Evolutionary conservation across 257 asterid species (phyloP).

Genomic region (Nicotiana obtusifolia): DNA sequence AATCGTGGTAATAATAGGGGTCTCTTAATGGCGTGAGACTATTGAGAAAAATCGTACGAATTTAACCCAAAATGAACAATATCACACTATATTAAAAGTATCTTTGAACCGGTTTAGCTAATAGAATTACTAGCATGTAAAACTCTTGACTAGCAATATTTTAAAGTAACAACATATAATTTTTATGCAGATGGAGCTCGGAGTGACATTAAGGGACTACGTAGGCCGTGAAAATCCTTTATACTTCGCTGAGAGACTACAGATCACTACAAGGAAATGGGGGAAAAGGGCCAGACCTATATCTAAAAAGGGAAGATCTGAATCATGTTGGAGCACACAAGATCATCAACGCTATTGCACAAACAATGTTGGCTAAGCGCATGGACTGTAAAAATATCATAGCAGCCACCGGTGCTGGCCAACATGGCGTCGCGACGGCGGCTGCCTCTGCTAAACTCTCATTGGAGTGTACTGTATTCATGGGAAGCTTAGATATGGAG

Average conservation of each 20-base stretch:
- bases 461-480: conserved; percentile 48
- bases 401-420: conserved; percentile 80
- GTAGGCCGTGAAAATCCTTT: conserved; percentile 82
- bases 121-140: no score
- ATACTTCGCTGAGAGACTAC: conserved; percentile 67
- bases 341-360: conserved; percentile 83
- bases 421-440: conserved; percentile 79
- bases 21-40: no score
- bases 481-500: conserved; percentile 52
- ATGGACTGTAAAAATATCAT: conserved; percentile 40
- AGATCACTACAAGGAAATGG: conserved; percentile 37
- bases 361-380: conserved; percentile 81
- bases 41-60: no score
- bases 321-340: conserved; percentile 75
- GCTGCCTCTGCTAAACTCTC: conserved; percentile 68
- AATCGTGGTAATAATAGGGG: no score
- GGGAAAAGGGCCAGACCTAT: conserved; percentile 63
- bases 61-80: no score
- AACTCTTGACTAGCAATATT: no score
- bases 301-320: conserved; percentile 75
- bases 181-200: conserved; percentile 40
- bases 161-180: no score
- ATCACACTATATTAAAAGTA: no score
- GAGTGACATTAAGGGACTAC: conserved; percentile 44
- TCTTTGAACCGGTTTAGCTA: no score